Evolutionary conservation across 169 alveolate species (phyloP).

Genomic region (Plasmodium relictum): DNA sequence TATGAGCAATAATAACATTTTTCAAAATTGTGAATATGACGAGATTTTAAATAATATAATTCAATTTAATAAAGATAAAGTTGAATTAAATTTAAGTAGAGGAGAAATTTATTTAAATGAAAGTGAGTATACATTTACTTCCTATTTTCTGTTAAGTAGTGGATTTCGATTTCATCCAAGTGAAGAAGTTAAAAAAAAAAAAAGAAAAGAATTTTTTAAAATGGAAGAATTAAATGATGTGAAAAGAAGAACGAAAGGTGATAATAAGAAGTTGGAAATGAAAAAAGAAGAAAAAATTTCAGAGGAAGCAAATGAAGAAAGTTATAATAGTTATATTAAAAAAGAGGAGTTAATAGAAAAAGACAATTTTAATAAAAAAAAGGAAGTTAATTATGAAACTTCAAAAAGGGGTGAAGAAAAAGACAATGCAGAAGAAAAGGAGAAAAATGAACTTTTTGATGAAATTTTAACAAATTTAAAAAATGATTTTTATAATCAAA

Average conservation of each 20-base stretch:
- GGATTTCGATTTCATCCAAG: conserved; percentile 39
- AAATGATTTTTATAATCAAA: conserved; percentile 21
- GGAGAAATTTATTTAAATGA: conserved; percentile 62
- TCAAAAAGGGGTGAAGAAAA: background rate
- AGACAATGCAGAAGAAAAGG: conserved; percentile 6
- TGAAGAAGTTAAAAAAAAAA: conserved; percentile 43
- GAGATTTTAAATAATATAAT: background rate
- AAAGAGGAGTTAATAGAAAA: background rate
- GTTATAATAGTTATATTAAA: background rate
- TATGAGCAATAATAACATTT: background rate
- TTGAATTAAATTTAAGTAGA: conserved; percentile 28
- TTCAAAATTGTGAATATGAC: background rate
- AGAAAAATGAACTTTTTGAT: conserved; percentile 34
- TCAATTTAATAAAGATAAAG: conserved; percentile 10
- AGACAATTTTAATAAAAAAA: background rate
- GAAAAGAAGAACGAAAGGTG: conserved; percentile 23
- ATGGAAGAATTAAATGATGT: conserved; percentile 13
- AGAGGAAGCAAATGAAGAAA: background rate
- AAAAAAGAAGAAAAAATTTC: background rate
- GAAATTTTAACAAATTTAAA: conserved; percentile 30
- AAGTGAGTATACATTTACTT: conserved; percentile 5
- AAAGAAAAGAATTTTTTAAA: conserved; percentile 35
- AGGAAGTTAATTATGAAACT: background rate
- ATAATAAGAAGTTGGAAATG: conserved; percentile 5
- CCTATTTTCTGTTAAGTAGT: conserved; percentile 25